Conservation (phyloP, 257 asterid genomes). For the Solanum corneliomulleri region DNA sequence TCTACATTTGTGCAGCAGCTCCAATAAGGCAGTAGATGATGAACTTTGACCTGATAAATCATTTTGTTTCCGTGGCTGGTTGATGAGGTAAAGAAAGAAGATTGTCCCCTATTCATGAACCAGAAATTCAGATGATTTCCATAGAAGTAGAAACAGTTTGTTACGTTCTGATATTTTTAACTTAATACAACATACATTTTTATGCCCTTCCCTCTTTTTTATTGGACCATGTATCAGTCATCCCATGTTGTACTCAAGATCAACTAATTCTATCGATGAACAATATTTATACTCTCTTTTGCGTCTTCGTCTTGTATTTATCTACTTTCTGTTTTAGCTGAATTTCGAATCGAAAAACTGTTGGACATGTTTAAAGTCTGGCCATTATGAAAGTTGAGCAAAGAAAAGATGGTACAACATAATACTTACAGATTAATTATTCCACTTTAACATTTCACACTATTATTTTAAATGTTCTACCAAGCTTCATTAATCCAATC, state of each 20-base stretch:
- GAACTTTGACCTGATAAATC: constrained; percentile 27
- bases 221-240: not conserved
- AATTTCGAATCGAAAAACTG: not conserved
- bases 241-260: not conserved
- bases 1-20: constrained; percentile 14
- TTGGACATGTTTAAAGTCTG: not conserved
- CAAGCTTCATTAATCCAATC: not conserved
- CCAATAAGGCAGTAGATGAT: constrained; percentile 1
- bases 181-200: not conserved
- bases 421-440: not conserved
- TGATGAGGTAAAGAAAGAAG: not conserved
- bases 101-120: not conserved
- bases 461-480: no score
- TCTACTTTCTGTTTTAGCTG: not conserved
- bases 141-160: not conserved
- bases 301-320: not conserved
- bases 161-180: not conserved
- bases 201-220: not conserved
- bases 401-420: not conserved
- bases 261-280: not conserved
- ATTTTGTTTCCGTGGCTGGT: not conserved
- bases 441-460: not conserved
- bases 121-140: not conserved
- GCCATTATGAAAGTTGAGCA: not conserved
- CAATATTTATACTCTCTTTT: not conserved